phyloP scores from a whole-genome alignment of 345 rosid species.

The Pugionium dolabratum region DNA sequence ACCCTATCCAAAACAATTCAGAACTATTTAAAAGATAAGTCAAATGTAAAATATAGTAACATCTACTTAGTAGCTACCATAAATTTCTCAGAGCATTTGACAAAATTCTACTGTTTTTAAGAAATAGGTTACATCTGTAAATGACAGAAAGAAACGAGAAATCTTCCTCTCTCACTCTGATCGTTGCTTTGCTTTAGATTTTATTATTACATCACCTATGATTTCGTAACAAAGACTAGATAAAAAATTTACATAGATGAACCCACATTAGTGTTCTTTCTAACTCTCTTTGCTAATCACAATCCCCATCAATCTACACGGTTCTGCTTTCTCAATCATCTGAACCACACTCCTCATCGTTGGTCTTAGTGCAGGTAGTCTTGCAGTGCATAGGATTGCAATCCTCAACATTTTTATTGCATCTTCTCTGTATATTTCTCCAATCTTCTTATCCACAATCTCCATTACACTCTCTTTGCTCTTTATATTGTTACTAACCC shows the following conservation, averaged over 20 bases:
- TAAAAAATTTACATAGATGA: neutral
- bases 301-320: constrained; percentile 58
- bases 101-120: too few relatives aligned
- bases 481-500: constrained; percentile 66
- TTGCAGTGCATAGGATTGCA: constrained; percentile 69
- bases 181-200: neutral
- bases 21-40: too few relatives aligned
- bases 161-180: too few relatives aligned
- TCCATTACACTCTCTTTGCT: constrained; percentile 52
- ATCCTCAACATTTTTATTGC: constrained; percentile 66
- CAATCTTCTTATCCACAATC: constrained; percentile 69
- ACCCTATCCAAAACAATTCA: too few relatives aligned
- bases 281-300: constrained; percentile 47
- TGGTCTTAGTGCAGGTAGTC: constrained; percentile 61
- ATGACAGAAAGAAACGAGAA: too few relatives aligned
- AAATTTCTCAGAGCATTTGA: too few relatives aligned
- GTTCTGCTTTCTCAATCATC: constrained; percentile 80
- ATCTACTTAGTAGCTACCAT: too few relatives aligned
- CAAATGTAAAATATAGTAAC: too few relatives aligned
- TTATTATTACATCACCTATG: too few relatives aligned
- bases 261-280: too few relatives aligned
- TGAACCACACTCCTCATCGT: constrained; percentile 87
- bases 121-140: too few relatives aligned
- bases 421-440: constrained; percentile 55
- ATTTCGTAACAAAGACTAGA: too few relatives aligned